These are phyloP conservation scores for Kwoniella europaea DNA, from an alignment of 768 basidiomycete genomes.

Conservation along the genomic window DNA sequence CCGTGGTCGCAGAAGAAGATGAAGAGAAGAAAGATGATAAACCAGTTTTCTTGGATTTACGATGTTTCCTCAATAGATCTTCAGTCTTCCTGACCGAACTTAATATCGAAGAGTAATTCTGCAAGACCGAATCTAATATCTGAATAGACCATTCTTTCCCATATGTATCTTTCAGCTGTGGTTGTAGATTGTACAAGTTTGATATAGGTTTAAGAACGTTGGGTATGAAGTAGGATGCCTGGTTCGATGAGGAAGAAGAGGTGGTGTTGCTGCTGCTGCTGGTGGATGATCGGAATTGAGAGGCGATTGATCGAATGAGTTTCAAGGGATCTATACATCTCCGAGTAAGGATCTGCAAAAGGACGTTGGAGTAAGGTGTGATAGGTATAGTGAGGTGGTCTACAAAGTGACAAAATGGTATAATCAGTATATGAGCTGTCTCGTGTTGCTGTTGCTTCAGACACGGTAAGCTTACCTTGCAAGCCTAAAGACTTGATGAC, in stretches of 20 bases:
- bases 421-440: too few species aligned
- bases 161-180: constrained; percentile 67
- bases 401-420: background rate
- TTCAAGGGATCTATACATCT: constrained; percentile 85
- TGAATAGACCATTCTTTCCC: constrained; percentile 60
- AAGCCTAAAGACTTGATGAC: constrained; percentile 14
- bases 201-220: constrained; percentile 80
- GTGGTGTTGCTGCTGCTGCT: constrained; percentile 43
- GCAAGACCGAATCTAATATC: constrained; percentile 70
- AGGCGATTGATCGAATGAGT: constrained; percentile 83
- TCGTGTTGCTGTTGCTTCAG: too few species aligned
- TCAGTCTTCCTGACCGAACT: constrained; percentile 89
- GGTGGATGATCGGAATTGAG: constrained; percentile 84
- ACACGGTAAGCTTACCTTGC: constrained; percentile 16
- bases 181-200: constrained; percentile 66
- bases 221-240: constrained; percentile 84
- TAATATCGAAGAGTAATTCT: constrained; percentile 79
- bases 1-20: constrained; percentile 1
- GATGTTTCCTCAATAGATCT: constrained; percentile 80
- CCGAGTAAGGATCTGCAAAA: constrained; percentile 72
- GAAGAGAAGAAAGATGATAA: constrained; percentile 76
- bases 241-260: constrained; percentile 44
- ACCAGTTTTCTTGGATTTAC: constrained; percentile 78
- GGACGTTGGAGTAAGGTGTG: constrained; percentile 41
- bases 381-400: constrained; percentile 25